A percentile compares a stretch with the other conserved stretches of the same genome.
These are phyloP conservation scores for Monosporascus sp. DNA, from an alignment of 2,329 filamentous ascomycete species.

Conservation along the genomic window DNA sequence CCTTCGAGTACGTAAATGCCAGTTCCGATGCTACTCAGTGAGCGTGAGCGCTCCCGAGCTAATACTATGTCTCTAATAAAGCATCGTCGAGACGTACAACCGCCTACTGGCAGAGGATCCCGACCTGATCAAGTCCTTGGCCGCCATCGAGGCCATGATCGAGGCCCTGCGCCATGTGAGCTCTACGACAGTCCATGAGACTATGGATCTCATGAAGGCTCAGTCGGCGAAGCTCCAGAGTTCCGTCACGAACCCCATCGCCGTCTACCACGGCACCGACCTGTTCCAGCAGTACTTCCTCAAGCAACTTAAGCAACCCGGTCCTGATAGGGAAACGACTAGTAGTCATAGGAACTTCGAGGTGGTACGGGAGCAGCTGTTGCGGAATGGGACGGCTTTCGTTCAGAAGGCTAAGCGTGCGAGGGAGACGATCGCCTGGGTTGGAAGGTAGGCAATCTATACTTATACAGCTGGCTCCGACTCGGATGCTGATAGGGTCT, in stretches of 20 bases:
- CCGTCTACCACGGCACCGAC: conserved; percentile 87
- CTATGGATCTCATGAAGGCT: conserved; percentile 74
- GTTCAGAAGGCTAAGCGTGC: conserved; percentile 81
- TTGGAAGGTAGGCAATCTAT: conserved; percentile 41
- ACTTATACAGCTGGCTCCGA: not conserved
- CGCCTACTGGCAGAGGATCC: conserved; percentile 58
- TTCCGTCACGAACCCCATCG: conserved; percentile 81
- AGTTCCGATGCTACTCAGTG: not conserved
- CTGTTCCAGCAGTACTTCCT: conserved; percentile 94
- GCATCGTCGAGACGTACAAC: conserved; percentile 52
- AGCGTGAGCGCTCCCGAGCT: not conserved
- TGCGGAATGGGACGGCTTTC: conserved; percentile 82
- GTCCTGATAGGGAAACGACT: conserved; percentile 24
- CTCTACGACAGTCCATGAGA: conserved; percentile 87
- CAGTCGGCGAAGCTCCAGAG: conserved; percentile 74
- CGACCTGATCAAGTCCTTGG: conserved; percentile 91
- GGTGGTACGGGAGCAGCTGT: conserved; percentile 72
- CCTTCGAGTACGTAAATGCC: conserved; percentile 19
- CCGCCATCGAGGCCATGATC: conserved; percentile 88
- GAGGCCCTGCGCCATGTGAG: conserved; percentile 74
- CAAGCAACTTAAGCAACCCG: conserved; percentile 58
- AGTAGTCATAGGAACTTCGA: conserved; percentile 61
- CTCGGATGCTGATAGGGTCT: not conserved
- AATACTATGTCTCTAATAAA: conserved; percentile 17
- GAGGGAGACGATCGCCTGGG: conserved; percentile 73